Conservation (phyloP, 768 basidiomycete species). For the Lentinus brumalis region DNA sequence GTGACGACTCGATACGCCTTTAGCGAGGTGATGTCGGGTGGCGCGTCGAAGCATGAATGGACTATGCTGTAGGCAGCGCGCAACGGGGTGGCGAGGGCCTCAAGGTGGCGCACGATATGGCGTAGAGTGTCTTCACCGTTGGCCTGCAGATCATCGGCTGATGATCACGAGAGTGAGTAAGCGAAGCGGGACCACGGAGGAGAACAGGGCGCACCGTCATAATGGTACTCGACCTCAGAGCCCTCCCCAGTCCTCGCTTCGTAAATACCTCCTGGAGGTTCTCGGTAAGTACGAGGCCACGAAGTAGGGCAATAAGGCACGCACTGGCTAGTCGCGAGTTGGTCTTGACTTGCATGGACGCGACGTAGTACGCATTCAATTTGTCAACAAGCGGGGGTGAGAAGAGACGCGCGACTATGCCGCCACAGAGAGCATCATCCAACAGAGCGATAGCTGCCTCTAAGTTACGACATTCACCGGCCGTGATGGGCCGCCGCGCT, state of each 20-base stretch:
- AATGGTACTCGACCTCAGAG: no score
- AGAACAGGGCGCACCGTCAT: no score
- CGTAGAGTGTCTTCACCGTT: neutral
- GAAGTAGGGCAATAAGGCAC: neutral
- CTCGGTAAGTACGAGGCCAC: neutral
- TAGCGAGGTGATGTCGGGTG: neutral
- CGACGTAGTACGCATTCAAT: neutral
- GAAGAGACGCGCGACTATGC: neutral
- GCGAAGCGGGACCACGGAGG: no score
- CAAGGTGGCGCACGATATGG: neutral
- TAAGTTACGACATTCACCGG: neutral
- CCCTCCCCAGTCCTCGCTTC: no score
- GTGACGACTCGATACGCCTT: neutral
- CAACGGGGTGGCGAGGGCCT: neutral
- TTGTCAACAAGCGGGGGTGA: neutral
- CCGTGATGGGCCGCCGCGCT: neutral
- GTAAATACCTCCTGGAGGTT: no score
- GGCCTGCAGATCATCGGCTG: neutral
- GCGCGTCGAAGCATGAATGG: neutral
- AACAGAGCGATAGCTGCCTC: neutral
- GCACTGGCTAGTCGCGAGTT: neutral
- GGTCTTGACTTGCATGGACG: neutral
- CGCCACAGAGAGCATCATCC: neutral
- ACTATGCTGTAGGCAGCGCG: neutral
- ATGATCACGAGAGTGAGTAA: neutral